Evolutionary conservation across 495 filamentous ascomycete genomes (phyloP).

Genomic region (Lepidopterella palustris): DNA sequence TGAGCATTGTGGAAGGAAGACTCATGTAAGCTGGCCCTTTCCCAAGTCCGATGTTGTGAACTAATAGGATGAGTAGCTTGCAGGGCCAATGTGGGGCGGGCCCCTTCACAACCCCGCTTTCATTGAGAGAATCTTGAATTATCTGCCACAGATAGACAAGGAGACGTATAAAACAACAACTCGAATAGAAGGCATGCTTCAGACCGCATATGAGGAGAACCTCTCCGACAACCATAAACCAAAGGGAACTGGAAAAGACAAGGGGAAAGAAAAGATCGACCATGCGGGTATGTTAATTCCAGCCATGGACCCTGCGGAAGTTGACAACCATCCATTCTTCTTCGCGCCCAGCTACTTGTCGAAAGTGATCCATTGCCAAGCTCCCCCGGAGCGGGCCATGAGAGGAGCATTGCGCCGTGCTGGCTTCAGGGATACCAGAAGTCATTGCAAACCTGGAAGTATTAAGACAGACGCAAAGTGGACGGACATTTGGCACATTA

Average conservation of each 20-base stretch:
- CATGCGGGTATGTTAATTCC: constrained; percentile 9
- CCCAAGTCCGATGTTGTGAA: neutral
- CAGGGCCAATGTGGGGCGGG: constrained; percentile 91
- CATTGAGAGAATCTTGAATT: constrained; percentile 64
- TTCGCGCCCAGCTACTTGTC: constrained; percentile 67
- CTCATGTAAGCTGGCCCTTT: constrained; percentile 46
- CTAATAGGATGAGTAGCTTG: constrained; percentile 38
- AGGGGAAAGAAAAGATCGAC: constrained; percentile 12
- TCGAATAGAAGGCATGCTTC: constrained; percentile 86
- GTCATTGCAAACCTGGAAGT: constrained; percentile 80
- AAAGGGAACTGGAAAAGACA: neutral
- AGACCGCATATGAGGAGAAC: constrained; percentile 72
- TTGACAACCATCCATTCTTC: constrained; percentile 77
- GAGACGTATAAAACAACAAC: constrained; percentile 68
- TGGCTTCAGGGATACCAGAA: constrained; percentile 74
- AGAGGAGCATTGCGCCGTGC: constrained; percentile 72
- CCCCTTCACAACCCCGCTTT: constrained; percentile 79
- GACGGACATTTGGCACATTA: constrained; percentile 84
- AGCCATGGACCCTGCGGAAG: constrained; percentile 17
- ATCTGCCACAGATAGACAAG: constrained; percentile 54
- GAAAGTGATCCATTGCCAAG: constrained; percentile 67
- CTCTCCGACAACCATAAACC: constrained; percentile 19
- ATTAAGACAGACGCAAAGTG: constrained; percentile 89
- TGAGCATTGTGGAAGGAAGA: constrained; percentile 77
- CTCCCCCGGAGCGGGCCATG: constrained; percentile 63